phyloP scores from a whole-genome alignment of 2,329 filamentous ascomycete species.

The Phaeosphaeria sp. region DNA sequence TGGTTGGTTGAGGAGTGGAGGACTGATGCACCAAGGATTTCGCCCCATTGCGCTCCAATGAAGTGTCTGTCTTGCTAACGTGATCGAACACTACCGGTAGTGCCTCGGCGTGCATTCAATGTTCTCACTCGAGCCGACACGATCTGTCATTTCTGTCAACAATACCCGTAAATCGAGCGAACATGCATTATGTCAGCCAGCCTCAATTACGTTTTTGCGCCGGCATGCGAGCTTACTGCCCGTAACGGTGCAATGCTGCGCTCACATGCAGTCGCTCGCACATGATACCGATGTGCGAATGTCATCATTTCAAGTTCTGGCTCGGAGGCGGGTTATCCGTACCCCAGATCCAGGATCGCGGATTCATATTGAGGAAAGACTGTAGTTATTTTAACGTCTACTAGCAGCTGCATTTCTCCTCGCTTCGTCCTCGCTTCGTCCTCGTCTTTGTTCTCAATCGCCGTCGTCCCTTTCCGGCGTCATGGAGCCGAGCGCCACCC shows the following conservation, averaged over 20 bases:
- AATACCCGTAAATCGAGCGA: neutral
- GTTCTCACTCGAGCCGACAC: neutral
- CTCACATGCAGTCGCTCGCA: neutral
- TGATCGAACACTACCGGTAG: neutral
- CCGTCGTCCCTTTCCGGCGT: neutral
- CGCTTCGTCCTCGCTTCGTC: neutral
- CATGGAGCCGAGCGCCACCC: neutral
- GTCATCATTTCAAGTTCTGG: neutral
- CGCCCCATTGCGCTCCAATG: neutral
- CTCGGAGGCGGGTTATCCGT: conserved; percentile 1
- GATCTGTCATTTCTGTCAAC: neutral
- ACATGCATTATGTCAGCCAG: neutral
- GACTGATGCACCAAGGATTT: neutral
- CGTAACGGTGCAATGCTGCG: neutral
- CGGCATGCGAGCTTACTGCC: neutral
- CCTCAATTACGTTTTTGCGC: neutral
- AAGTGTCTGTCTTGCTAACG: neutral
- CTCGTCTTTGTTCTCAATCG: neutral
- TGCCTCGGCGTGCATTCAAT: neutral
- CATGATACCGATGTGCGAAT: neutral
- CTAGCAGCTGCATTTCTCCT: neutral
- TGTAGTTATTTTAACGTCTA: neutral
- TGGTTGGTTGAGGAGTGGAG: neutral
- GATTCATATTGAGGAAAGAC: neutral
- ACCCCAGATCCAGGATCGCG: neutral